A percentile compares a stretch with the other conserved stretches of the same genome.
Conservation (phyloP, 2,329 filamentous ascomycete species). For the Coccinonectria pachysandricola region DNA sequence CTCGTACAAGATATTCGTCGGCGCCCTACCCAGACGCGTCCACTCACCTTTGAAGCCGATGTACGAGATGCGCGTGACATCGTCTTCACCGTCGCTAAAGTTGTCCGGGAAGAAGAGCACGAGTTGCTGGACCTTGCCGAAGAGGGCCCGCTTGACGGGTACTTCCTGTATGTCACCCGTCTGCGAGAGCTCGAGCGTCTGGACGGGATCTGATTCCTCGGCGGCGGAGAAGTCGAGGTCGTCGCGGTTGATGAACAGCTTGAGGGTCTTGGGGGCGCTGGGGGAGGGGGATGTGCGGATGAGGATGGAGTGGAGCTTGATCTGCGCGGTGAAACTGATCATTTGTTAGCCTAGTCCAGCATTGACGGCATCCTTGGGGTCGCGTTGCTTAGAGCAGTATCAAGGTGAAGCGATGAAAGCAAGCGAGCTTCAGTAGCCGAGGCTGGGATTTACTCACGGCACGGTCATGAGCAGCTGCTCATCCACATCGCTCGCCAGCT, state of each 20-base stretch:
- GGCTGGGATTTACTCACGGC: slow-evolving; percentile 48
- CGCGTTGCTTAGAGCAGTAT: too few species aligned
- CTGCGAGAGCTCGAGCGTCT: slow-evolving; percentile 67
- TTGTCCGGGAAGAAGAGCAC: slow-evolving; percentile 89
- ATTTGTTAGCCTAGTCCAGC: not conserved
- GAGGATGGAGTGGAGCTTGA: slow-evolving; percentile 84
- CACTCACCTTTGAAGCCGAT: slow-evolving; percentile 91
- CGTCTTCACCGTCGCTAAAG: slow-evolving; percentile 69
- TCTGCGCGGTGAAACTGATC: slow-evolving; percentile 79
- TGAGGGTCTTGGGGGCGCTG: slow-evolving; percentile 70
- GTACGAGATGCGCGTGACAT: slow-evolving; percentile 70
- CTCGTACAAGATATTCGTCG: slow-evolving; percentile 83
- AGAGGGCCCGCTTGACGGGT: slow-evolving; percentile 75
- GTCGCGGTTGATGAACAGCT: slow-evolving; percentile 78
- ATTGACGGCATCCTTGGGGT: too few species aligned
- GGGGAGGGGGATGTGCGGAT: slow-evolving; percentile 64
- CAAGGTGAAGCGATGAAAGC: not conserved
- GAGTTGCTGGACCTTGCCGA: slow-evolving; percentile 74
- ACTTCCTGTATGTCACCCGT: slow-evolving; percentile 79
- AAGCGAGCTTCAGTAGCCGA: not conserved
- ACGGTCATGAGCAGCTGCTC: slow-evolving; percentile 90
- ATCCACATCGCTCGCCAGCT: slow-evolving; percentile 77
- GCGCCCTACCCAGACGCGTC: slow-evolving; percentile 64
- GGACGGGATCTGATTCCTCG: slow-evolving; percentile 58
- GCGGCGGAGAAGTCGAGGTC: slow-evolving; percentile 77